Conservation (phyloP, 139 green algal species). For the Chlorella sorokiniana region DNA sequence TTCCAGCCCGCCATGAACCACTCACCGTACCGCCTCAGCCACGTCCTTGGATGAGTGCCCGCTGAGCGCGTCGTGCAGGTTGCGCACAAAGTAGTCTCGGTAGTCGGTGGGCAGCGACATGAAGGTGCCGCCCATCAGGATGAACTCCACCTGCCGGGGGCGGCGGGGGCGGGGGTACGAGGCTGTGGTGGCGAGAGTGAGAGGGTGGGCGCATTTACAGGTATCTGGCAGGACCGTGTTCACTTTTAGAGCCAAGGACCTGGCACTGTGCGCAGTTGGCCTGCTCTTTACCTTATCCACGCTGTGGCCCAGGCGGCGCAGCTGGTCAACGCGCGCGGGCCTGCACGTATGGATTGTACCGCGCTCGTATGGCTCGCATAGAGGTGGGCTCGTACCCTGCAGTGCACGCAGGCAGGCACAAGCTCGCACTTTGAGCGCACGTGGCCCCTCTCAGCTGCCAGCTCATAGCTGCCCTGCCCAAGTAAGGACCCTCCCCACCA, state of each 20-base stretch:
- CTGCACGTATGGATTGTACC: slow-evolving; percentile 95
- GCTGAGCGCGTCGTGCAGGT: slow-evolving; percentile 94
- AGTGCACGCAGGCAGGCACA: background rate
- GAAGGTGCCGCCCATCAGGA: slow-evolving; percentile 99
- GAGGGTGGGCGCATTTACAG: background rate
- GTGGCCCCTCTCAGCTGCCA: background rate
- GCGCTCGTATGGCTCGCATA: slow-evolving; percentile 96
- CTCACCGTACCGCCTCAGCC: slow-evolving; percentile 61
- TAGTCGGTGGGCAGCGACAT: slow-evolving; percentile 96
- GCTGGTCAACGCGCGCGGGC: slow-evolving; percentile 91
- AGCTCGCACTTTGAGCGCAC: background rate
- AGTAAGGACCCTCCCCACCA: background rate
- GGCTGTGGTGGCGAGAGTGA: background rate
- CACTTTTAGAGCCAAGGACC: background rate
- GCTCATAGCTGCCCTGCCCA: no score
- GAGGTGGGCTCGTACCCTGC: slow-evolving; percentile 96
- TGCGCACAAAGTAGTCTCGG: slow-evolving; percentile 95
- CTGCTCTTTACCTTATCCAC: slow-evolving; percentile 88
- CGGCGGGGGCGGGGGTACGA: background rate
- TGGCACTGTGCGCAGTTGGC: no score
- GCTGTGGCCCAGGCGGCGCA: slow-evolving; percentile 90
- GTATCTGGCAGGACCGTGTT: background rate
- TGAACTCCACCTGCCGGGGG: slow-evolving; percentile 89
- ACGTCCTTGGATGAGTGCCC: slow-evolving; percentile 74
- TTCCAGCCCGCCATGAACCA: background rate